These are phyloP conservation scores for Herpetomonas tarakana DNA, from an alignment of 208 protist species.

Conservation along the genomic window DNA sequence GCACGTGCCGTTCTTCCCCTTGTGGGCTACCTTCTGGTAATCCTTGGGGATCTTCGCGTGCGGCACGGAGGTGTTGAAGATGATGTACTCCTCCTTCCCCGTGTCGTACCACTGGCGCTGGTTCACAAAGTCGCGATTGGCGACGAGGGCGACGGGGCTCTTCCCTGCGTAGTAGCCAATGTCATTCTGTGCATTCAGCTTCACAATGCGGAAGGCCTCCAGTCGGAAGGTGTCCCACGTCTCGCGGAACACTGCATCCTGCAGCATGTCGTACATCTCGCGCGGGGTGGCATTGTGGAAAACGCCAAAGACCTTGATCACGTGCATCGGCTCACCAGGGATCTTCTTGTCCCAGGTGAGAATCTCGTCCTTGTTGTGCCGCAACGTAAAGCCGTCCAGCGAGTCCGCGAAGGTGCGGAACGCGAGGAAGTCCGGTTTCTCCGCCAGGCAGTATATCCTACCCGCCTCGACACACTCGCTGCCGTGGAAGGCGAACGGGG, in stretches of 20 bases:
- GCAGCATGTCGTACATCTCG: conserved; percentile 80
- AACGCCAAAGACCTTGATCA: conserved; percentile 83
- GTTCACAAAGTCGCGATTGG: conserved; percentile 89
- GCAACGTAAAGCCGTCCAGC: conserved; percentile 65
- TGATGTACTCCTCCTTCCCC: conserved; percentile 71
- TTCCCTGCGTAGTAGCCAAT: conserved; percentile 91
- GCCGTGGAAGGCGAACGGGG: conserved; percentile 60
- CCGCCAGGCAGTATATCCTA: conserved; percentile 52
- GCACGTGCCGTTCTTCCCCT: conserved; percentile 31
- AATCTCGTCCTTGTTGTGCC: conserved; percentile 46
- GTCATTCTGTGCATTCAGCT: conserved; percentile 70
- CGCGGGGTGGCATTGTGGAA: conserved; percentile 37
- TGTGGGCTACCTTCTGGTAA: conserved; percentile 34
- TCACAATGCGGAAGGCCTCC: conserved; percentile 71
- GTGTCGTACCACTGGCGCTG: conserved; percentile 84
- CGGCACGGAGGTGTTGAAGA: conserved; percentile 89
- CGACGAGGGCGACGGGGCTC: conserved; percentile 62
- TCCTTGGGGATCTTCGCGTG: conserved; percentile 43
- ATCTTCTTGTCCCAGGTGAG: conserved; percentile 77
- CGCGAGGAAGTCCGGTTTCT: conserved; percentile 49
- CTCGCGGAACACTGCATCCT: conserved; percentile 78
- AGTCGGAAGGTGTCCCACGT: conserved; percentile 73
- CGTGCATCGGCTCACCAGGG: conserved; percentile 55
- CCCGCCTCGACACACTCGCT: conserved; percentile 29
- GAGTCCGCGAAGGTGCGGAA: conserved; percentile 79